These are phyloP conservation scores for Termitomyces sp. DNA, from an alignment of 768 basidiomycete genomes.

Conservation along the genomic window DNA sequence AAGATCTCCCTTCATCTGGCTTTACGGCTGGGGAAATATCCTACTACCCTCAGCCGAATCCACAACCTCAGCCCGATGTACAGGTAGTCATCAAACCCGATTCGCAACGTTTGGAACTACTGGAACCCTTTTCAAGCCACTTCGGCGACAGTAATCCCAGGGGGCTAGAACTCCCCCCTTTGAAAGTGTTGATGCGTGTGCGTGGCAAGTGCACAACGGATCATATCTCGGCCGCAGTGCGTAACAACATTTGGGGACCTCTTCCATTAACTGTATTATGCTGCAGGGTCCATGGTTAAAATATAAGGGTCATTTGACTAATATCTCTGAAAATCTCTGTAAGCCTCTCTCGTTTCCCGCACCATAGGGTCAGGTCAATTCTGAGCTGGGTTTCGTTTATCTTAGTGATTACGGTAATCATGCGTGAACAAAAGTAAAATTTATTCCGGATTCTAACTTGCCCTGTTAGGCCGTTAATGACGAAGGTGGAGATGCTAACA, in stretches of 20 bases:
- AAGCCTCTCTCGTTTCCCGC: conserved; percentile 28
- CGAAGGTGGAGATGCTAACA: conserved; percentile 90
- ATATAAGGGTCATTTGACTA: conserved; percentile 95
- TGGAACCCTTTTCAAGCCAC: conserved; percentile 81
- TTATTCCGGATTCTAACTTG: neutral
- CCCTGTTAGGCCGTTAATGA: conserved; percentile 78
- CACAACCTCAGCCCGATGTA: conserved; percentile 72
- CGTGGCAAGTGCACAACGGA: conserved; percentile 99
- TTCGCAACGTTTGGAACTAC: conserved; percentile 82
- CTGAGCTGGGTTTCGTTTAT: neutral
- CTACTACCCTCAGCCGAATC: conserved; percentile 75
- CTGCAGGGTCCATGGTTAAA: conserved; percentile 93
- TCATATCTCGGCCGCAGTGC: conserved; percentile 93
- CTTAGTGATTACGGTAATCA: conserved; percentile 76
- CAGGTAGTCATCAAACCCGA: conserved; percentile 72
- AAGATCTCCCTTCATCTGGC: conserved; percentile 79
- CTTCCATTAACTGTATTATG: conserved; percentile 1
- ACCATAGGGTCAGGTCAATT: neutral
- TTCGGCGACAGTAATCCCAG: conserved; percentile 54
- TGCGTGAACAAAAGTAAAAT: neutral
- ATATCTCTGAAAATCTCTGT: conserved; percentile 95
- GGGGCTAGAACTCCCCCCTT: conserved; percentile 70
- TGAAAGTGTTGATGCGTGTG: conserved; percentile 87
- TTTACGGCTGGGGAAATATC: conserved; percentile 73
- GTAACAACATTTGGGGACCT: conserved; percentile 22